Evolutionary conservation across 768 basidiomycete species (phyloP).

Genomic region (Leccinellum luteum): DNA sequence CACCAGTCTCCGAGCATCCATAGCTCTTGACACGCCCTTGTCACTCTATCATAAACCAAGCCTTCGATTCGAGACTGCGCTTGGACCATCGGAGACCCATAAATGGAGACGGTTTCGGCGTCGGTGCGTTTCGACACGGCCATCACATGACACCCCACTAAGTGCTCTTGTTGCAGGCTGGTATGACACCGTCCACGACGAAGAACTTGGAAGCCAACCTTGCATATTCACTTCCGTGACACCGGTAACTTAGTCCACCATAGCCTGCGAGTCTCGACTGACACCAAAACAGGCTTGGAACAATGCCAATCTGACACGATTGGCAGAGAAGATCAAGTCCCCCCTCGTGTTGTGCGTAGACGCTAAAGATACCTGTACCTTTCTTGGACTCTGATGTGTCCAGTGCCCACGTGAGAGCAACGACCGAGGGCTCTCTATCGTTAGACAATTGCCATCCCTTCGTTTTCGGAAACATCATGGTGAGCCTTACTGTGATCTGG

Average conservation of each 20-base stretch:
- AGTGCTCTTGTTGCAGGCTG: slow-evolving; percentile 54
- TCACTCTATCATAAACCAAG: slow-evolving; percentile 97
- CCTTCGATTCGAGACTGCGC: slow-evolving; percentile 90
- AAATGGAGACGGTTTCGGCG: slow-evolving; percentile 95
- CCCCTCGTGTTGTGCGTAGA: slow-evolving; percentile 84
- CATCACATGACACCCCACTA: neutral
- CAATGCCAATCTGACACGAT: slow-evolving; percentile 85
- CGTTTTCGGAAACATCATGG: slow-evolving; percentile 89
- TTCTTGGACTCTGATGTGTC: slow-evolving; percentile 4
- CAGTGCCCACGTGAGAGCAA: slow-evolving; percentile 90
- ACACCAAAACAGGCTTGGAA: slow-evolving; percentile 81
- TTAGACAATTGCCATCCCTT: slow-evolving; percentile 97
- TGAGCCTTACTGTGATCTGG: slow-evolving; percentile 28
- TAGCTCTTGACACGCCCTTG: slow-evolving; percentile 90
- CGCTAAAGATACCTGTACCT: neutral
- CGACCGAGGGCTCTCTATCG: slow-evolving; percentile 88
- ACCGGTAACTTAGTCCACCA: slow-evolving; percentile 52
- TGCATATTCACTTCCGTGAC: slow-evolving; percentile 96
- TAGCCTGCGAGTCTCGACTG: neutral
- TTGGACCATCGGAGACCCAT: slow-evolving; percentile 81
- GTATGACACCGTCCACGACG: slow-evolving; percentile 87
- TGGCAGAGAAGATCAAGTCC: slow-evolving; percentile 97
- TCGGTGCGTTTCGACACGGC: slow-evolving; percentile 53
- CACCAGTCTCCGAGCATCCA: slow-evolving; percentile 2
- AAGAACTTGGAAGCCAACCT: slow-evolving; percentile 81